Percentiles rank a stretch among this genome's conserved stretches.
These are phyloP conservation scores for Lathyrus sativus DNA, from an alignment of 306 rosid genomes.

Conservation along the genomic window DNA sequence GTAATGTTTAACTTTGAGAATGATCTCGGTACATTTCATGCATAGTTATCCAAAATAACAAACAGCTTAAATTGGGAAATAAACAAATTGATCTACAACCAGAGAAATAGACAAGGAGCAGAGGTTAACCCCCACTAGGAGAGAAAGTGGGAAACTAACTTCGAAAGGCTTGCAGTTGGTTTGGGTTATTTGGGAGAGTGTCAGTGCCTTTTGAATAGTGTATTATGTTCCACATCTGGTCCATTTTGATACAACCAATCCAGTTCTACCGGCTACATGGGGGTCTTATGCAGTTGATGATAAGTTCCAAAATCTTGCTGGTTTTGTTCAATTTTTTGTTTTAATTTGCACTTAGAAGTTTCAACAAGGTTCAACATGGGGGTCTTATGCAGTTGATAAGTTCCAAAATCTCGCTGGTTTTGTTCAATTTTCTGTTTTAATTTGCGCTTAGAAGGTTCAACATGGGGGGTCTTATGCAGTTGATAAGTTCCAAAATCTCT, in stretches of 20 bases:
- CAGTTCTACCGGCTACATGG: not conserved
- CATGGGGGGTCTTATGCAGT: not conserved
- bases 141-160: not conserved
- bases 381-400: not conserved
- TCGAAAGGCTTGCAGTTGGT: not conserved
- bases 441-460: conserved; percentile 15
- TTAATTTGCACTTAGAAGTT: conserved; percentile 13
- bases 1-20: not conserved
- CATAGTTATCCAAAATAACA: not conserved
- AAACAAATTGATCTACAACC: not conserved
- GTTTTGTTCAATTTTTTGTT: not conserved
- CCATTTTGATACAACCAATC: not conserved
- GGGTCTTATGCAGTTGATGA: not conserved
- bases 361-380: conserved; percentile 12
- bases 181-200: conserved; percentile 1
- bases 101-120: not conserved
- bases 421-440: conserved; percentile 10
- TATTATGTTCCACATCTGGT: too few species aligned
- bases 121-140: not conserved
- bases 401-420: not conserved
- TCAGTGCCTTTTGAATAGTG: not conserved
- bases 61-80: not conserved
- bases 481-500: conserved; percentile 8
- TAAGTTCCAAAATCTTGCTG: conserved; percentile 5
- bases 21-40: conserved; percentile 2